Evolutionary conservation across 75 land plant species (phyloP), one percentile per base, ranked within the genome.

Genomic region (Isoetes taiwanensis): DNA sequence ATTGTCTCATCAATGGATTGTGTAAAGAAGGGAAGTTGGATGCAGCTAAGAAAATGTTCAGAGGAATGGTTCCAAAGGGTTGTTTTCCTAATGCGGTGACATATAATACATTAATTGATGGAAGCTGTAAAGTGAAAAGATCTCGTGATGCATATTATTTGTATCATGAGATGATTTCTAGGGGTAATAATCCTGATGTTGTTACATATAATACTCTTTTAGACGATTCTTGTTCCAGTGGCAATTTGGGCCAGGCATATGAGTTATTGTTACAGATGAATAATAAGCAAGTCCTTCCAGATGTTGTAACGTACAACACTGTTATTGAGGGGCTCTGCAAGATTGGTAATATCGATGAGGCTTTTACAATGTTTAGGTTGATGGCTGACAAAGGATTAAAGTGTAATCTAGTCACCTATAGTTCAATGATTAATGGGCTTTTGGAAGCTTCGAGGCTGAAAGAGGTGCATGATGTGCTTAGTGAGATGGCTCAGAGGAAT

Each of bases 201-300:
- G 70, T 81, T 0, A 81, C 90, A 6, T 81, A 56, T 43, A 85
- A 85, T 50, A 86, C 91, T 1, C 62, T 83, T 28, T 46, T 46
- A 5, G 50, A 46, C n/a, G 50, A 23, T n/a, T 23, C 23, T 23
- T 46, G 21, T 16, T 19, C 16, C 16, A 23, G 21, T 46, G 50
- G 19, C 50, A 46, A 23, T 5, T 5, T 46, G 19, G 50, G 25
- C 5, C 25, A 46, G 19, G 50, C 50, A 6, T n/a, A n/a, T 5
- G 25, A n/a, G 50, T 19, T 46, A 5, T 46, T 46, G 21, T 5
- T 16, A 23, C 25, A 19, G 8, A 46, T 46, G 50, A 19, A 19
- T 5, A 23, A 23, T 8, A 46, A 46, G 16, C 25, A 23, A 5
- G 16, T 16, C 50, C 50, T 16, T 6, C 50, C 50, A 23, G 50